Base-by-base conservation (phyloP, 176 grass and related monocot genomes). In the Triticum turgidum region DNA sequence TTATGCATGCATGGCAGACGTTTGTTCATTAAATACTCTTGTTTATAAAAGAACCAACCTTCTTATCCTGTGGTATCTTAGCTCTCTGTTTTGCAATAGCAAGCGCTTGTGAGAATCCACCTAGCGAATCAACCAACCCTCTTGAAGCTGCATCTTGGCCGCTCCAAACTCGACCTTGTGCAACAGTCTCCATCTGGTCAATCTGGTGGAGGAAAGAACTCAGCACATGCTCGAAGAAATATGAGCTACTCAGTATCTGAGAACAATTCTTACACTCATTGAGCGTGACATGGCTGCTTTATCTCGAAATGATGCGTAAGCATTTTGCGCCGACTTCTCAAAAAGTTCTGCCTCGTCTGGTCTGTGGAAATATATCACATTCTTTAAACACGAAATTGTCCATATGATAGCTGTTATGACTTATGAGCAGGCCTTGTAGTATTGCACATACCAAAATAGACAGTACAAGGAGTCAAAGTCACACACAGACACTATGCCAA, bases 11-110 rank as follows among this genome's bases (percentile, higher is more conserved):
- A 49, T 32, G 4, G 66, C 22, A 83, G 20, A 21, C 61, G 41
- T 80, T 80, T 45, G 30, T 79, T 74, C 20, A 39, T 49, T 64
- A 82, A 61, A 25, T 14, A 76, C 12, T 25, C 2, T 25, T 85
- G 25, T 68, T 70, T 56, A 44, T 58, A 77, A 35, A 11, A 52
- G 74, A 84, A 82, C 74, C 27, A 85, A 98, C 97, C 97, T 94
- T 90, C 34, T 58, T 92, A 91, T 94, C 45, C 71, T 94, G 89
- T 27, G 92, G 90, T 83, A 99, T 94, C 69, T 96, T 96, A 83
- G 97, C 94, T 91, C 91, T 99, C 68, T 91, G 81, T 84, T 96
- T 99, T 81, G 97, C 97, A 89, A 99, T 94, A 82, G 97, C 97
- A 85, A 99, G 65, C 41, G 97, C 97, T 85, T 88, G 94, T 70